A percentile compares a stretch with the other conserved stretches of the same genome.
These are phyloP conservation scores for Rhynchosporium secalis DNA, from an alignment of 2,329 filamentous ascomycete species.

Conservation along the genomic window DNA sequence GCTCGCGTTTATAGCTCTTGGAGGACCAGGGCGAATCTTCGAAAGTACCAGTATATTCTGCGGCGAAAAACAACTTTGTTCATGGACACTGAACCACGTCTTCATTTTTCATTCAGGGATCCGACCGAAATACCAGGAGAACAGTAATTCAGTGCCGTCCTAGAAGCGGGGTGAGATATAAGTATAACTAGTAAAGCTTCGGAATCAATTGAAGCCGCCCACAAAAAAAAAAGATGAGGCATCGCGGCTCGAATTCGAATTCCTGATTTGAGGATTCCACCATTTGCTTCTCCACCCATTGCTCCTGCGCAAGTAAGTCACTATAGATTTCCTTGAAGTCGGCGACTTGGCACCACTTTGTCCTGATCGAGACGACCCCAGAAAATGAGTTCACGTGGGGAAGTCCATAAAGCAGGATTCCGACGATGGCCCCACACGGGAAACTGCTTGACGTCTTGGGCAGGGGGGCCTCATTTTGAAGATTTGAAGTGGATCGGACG, in stretches of 20 bases:
- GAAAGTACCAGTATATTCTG: not conserved
- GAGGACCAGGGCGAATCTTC: not conserved
- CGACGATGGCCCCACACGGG: conserved; percentile 4
- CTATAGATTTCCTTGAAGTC: not conserved
- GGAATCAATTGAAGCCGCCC: conserved; percentile 1
- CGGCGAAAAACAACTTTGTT: not conserved
- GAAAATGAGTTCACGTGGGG: conserved; percentile 8
- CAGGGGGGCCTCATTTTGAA: too few species aligned
- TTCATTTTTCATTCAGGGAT: not conserved
- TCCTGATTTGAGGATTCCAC: conserved; percentile 2
- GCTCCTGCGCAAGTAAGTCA: not conserved
- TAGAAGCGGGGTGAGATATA: not conserved
- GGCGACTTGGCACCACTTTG: conserved; percentile 13
- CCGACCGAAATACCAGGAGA: not conserved
- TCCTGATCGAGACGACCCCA: conserved; percentile 4
- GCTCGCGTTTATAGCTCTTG: not conserved
- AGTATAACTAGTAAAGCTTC: not conserved
- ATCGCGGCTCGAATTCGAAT: not conserved
- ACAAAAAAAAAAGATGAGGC: not conserved
- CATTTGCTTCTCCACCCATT: conserved; percentile 2
- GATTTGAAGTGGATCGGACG: not conserved
- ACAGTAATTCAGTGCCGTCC: not conserved
- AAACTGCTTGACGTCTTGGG: not conserved
- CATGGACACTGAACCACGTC: not conserved
- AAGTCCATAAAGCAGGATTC: not conserved